phyloP scores from a whole-genome alignment of 23 red algal species.

The Gracilaria gracilis region DNA sequence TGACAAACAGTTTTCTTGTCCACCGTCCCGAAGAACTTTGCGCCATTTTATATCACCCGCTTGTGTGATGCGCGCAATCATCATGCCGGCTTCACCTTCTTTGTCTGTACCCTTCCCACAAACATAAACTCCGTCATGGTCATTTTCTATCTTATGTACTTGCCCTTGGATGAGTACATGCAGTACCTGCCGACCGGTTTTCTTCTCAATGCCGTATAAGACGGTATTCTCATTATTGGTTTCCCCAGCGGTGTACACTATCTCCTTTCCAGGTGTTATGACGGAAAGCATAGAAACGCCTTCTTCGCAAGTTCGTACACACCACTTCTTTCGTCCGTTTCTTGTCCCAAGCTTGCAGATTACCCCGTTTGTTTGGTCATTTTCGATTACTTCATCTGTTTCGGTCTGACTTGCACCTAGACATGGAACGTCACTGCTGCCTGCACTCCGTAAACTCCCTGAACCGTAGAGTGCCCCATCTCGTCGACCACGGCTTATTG shows the following conservation, averaged over 20 bases:
- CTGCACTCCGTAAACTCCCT: neutral
- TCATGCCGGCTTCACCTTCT: neutral
- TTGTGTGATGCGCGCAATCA: neutral
- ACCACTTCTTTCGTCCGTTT: neutral
- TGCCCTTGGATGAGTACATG: neutral
- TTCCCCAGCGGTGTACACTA: neutral
- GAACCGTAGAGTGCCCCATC: neutral
- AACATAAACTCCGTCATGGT: neutral
- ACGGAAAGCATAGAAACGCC: neutral
- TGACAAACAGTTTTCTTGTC: constrained; percentile 5
- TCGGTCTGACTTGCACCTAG: neutral
- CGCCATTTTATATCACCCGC: neutral
- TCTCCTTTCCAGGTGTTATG: neutral
- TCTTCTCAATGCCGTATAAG: neutral
- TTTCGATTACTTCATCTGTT: neutral
- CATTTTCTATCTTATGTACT: neutral
- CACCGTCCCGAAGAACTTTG: neutral
- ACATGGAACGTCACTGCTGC: neutral
- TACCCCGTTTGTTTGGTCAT: neutral
- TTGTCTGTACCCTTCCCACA: neutral
- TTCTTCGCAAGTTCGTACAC: constrained; percentile 12
- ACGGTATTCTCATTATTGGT: neutral
- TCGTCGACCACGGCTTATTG: neutral
- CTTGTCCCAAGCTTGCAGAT: neutral
- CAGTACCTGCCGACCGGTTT: neutral